A percentile compares a stretch with the other conserved stretches of the same genome.
phyloP scores from a whole-genome alignment of 2,329 filamentous ascomycete genomes.

The Scedosporium dehoogii region DNA sequence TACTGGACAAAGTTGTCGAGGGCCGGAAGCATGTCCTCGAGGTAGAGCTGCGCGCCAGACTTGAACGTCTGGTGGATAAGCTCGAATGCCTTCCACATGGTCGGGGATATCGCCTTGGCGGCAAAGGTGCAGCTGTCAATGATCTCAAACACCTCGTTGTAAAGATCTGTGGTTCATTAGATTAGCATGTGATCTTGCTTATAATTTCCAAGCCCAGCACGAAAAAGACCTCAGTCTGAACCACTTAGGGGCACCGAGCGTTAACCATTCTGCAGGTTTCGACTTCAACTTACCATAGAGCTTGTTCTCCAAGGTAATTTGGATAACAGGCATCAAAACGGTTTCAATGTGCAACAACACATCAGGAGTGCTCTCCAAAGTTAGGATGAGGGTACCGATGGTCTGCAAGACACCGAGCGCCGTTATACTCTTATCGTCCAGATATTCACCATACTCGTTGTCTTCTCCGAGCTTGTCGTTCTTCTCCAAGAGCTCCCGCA shows the following conservation, averaged over 20 bases:
- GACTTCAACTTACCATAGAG: conserved; percentile 59
- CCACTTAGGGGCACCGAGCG: too few species aligned
- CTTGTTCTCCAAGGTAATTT: conserved; percentile 93
- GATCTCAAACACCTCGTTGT: conserved; percentile 98
- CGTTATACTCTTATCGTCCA: conserved; percentile 98
- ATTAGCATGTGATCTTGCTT: background rate
- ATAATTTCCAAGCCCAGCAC: background rate
- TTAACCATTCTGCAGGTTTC: too few species aligned
- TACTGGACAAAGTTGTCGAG: conserved; percentile 97
- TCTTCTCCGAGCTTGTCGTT: conserved; percentile 67
- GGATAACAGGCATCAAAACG: conserved; percentile 94
- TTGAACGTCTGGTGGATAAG: conserved; percentile 96
- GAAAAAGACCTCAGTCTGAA: background rate
- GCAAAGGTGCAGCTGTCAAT: conserved; percentile 99
- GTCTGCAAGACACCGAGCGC: conserved; percentile 93
- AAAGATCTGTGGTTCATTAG: conserved; percentile 52
- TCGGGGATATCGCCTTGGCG: conserved; percentile 86
- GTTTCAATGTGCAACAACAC: conserved; percentile 90
- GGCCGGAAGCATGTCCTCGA: conserved; percentile 97
- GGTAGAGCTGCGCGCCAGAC: conserved; percentile 88
- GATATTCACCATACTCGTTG: conserved; percentile 80
- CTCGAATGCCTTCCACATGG: conserved; percentile 98
- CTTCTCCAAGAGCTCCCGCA: conserved; percentile 82
- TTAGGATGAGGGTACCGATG: conserved; percentile 93
- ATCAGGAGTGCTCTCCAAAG: conserved; percentile 92